Evolutionary conservation across 176 grass and related monocot species (phyloP), one percentile per base, ranked within the genome.

Genomic region (Pontederia paniculata): DNA sequence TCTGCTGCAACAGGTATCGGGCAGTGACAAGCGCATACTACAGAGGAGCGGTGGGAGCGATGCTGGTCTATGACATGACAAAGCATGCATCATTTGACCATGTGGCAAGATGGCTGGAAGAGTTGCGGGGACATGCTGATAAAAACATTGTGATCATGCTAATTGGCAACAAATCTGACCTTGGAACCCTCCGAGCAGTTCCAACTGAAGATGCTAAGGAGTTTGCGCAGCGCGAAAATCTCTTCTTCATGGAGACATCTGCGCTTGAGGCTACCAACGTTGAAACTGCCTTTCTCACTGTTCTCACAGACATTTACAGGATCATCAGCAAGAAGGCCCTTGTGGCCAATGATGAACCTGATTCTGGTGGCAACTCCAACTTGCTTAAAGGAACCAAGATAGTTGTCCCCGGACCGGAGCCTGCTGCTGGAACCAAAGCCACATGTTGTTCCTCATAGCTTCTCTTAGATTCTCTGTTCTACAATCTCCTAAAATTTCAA

Each of bases 181-280:
- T 58, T 31, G 56, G 56, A 58, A 58, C 25, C 17, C 56, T 58
- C 17, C 56, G 56, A 5, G 56, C 56, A 58, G 56, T 58, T 13
- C 25, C 56, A 0, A 58, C 56, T 17, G 56, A 58, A 23, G 56
- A 58, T 17, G 56, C 25, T 8, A 58, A 58, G 28, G 56, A 58
- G 25, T 58, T 58, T 41, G 56, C 56, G 8, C 56, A 58, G 25
- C 56, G 56, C 17, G 56, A 58, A 13, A 58, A 41, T 43, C 56
- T 58, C 13, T 58, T 58, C 14, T 58, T 58, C 10, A 58, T 41
- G 56, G 56, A 58, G 56, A 58, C 56, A 12, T 58, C 56, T n/a
- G 56, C 56, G 14, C 56, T 58, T 10, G 56, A 58, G 17, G 22
- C 56, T 16, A 58, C 56, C 13, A 58, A 58, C 16, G 56, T 58